phyloP scores from a whole-genome alignment of 192 early-diverging fungal species.

The Coemansia sp. region DNA sequence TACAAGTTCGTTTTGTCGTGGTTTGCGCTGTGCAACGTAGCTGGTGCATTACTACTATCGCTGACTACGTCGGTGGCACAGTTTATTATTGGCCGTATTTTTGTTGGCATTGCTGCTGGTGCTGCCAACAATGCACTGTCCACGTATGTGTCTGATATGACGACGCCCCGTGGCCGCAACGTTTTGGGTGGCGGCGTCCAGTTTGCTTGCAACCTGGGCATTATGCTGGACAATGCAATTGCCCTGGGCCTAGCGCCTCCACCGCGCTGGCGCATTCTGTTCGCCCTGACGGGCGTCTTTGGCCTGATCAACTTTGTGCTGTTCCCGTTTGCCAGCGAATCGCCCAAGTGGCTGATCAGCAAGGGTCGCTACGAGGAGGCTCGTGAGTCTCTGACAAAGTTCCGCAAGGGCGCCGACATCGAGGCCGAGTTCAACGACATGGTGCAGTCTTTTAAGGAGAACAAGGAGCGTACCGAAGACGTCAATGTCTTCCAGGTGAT shows the following conservation, averaged over 20 bases:
- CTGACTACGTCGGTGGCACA: slow-evolving; percentile 59
- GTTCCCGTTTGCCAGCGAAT: slow-evolving; percentile 73
- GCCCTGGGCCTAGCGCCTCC: slow-evolving; percentile 61
- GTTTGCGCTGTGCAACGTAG: slow-evolving; percentile 66
- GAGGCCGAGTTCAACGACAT: slow-evolving; percentile 66
- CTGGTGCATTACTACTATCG: slow-evolving; percentile 64
- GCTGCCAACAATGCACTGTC: slow-evolving; percentile 58
- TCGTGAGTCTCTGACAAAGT: slow-evolving; percentile 48
- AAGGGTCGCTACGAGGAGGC: slow-evolving; percentile 65
- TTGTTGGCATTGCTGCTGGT: slow-evolving; percentile 73
- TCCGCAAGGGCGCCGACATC: slow-evolving; percentile 59
- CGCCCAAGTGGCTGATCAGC: slow-evolving; percentile 69
- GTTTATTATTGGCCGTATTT: slow-evolving; percentile 71
- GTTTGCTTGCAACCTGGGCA: slow-evolving; percentile 74
- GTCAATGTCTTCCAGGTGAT: slow-evolving; percentile 58
- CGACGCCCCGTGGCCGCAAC: slow-evolving; percentile 68
- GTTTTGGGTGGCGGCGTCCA: slow-evolving; percentile 71
- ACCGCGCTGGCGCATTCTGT: slow-evolving; percentile 70
- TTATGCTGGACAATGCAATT: slow-evolving; percentile 66
- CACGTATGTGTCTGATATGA: slow-evolving; percentile 78
- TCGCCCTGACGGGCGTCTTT: slow-evolving; percentile 63
- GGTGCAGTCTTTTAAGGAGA: slow-evolving; percentile 49
- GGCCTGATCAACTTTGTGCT: slow-evolving; percentile 58
- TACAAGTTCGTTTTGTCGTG: slow-evolving; percentile 65
- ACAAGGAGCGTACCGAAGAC: slow-evolving; percentile 32